phyloP scores from a whole-genome alignment of 371 early-diverging fungal genomes.

The Apophysomyces elegans region DNA sequence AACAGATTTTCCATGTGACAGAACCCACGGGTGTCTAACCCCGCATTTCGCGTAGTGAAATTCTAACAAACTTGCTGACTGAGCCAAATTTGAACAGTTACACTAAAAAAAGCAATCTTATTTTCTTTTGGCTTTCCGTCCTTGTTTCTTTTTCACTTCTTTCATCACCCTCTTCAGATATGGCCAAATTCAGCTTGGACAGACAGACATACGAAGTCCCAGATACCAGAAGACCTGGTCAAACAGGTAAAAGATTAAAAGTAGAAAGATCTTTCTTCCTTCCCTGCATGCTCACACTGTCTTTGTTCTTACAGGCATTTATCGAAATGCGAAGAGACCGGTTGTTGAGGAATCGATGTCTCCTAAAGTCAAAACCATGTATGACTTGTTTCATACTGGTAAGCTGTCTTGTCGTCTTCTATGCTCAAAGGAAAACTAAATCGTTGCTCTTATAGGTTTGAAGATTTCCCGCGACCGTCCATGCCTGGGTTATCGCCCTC shows the following conservation, averaged over 20 bases:
- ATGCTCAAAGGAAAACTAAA: background rate
- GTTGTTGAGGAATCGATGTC: conserved; percentile 29
- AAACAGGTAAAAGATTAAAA: conserved; percentile 38
- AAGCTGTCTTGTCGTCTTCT: conserved; percentile 8
- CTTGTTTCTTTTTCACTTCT: background rate
- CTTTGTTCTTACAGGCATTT: conserved; percentile 30
- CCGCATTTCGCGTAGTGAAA: background rate
- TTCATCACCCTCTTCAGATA: background rate
- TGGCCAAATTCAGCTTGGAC: conserved; percentile 30
- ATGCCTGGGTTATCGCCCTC: conserved; percentile 59
- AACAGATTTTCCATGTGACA: background rate
- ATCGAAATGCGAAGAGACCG: conserved; percentile 36
- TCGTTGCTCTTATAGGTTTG: conserved; percentile 20
- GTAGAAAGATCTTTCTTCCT: background rate
- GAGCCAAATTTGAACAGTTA: conserved; percentile 1
- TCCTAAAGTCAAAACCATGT: conserved; percentile 49
- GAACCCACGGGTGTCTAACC: background rate
- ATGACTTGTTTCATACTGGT: conserved; percentile 48
- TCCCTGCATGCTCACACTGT: background rate
- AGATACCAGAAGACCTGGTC: conserved; percentile 41
- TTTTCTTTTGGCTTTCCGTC: background rate
- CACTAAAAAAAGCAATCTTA: background rate
- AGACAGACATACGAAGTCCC: conserved; percentile 52
- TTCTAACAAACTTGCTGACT: background rate
- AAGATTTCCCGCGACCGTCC: conserved; percentile 31